Base-by-base conservation (phyloP, 768 basidiomycete genomes). In the Tricholoma furcatifolium region DNA sequence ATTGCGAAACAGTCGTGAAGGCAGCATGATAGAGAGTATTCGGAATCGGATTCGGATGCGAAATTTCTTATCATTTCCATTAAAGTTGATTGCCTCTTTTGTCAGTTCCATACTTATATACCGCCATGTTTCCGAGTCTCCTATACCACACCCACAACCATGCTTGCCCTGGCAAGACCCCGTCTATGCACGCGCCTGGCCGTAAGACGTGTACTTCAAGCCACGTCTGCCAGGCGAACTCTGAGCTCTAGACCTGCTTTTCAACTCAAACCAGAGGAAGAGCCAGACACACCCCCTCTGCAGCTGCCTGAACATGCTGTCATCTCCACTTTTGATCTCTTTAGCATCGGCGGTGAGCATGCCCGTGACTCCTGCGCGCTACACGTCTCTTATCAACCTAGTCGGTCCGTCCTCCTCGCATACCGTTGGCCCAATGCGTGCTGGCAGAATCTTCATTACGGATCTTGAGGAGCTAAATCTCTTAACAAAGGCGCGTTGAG, bases 281-380 rank as follows among this genome's bases (percentile, higher is more conserved):
- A 50, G 14, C 47, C 47, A 12, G 43, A 50, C n/a, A 56, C 49
- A 23, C 43, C 53, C 21, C 47, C 53, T 20, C 66, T 62, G 21
- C 69, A 69, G 36, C 68, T 73, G 23, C 77, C 82, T 12, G 85
- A 91, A 47, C 92, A 94, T 74, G 93, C 93, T 5, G 93, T 95
- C 58, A 94, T 96, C 49, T 93, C 91, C 1, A 85, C 93, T 1
- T 96, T 95, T 64, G 94, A 97, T 68, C 74, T 96, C 47, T 95
- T 96, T 74, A 90, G 87, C 61, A 88, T 95, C 56, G 93, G 93
- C 54, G 90, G 89, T 87, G 60, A 58, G 83, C 67, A 14, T 32
- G 43, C 38, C 21, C 17, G 50, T 38, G 17, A 35, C 42, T 17
- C 35, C 39, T 34, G 23, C 34, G 32, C 9, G 3, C 40, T 38